These are phyloP conservation scores for Sphaceloma murrayae DNA, from an alignment of 2,329 filamentous ascomycete genomes.

Conservation along the genomic window DNA sequence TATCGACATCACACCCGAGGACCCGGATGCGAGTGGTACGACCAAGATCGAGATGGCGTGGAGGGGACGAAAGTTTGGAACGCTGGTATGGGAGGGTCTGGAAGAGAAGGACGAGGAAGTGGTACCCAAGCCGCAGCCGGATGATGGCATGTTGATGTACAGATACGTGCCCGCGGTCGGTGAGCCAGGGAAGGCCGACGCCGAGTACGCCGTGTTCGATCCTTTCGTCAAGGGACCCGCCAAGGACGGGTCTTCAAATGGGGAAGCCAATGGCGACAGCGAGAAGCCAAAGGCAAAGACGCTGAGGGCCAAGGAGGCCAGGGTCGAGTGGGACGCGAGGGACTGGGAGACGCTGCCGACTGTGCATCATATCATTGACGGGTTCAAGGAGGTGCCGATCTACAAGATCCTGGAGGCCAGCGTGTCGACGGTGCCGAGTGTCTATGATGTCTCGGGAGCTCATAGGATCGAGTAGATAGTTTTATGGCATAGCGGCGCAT, in stretches of 20 bases:
- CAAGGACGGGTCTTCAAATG: constrained; percentile 24
- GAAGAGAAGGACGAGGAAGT: constrained; percentile 17
- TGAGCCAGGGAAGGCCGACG: constrained; percentile 42
- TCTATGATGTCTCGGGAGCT: constrained; percentile 38
- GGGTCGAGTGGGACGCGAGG: constrained; percentile 40
- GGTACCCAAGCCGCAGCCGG: constrained; percentile 22
- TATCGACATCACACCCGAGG: constrained; percentile 21
- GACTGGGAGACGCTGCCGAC: constrained; percentile 51
- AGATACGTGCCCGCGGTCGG: constrained; percentile 50
- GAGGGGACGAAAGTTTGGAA: constrained; percentile 30
- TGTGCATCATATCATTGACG: constrained; percentile 47
- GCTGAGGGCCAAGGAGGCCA: constrained; percentile 34
- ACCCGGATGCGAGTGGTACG: constrained; percentile 17
- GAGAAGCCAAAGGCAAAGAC: constrained; percentile 23
- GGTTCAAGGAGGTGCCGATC: constrained; percentile 47
- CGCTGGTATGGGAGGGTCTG: constrained; percentile 26
- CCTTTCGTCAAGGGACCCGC: constrained; percentile 27
- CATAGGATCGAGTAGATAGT: constrained; percentile 22
- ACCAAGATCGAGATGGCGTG: constrained; percentile 24
- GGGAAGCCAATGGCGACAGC: not conserved
- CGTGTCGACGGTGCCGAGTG: constrained; percentile 46
- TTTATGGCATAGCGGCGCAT: not conserved
- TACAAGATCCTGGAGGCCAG: constrained; percentile 48
- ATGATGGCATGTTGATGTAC: constrained; percentile 46
- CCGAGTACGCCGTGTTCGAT: constrained; percentile 43